phyloP scores from a whole-genome alignment of 176 grass and related monocot genomes.

The Typha latifolia region DNA sequence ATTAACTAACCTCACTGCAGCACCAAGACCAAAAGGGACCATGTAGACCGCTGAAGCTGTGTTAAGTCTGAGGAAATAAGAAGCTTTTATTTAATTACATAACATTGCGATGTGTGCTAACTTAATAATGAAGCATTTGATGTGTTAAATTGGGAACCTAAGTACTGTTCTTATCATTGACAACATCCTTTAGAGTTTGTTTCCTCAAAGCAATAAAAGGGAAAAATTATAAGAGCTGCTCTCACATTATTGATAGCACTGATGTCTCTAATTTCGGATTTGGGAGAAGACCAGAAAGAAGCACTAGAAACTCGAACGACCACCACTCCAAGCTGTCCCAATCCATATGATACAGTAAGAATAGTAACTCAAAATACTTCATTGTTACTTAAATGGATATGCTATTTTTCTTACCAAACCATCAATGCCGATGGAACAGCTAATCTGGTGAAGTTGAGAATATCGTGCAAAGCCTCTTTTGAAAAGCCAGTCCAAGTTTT shows the following conservation, averaged over 20 bases:
- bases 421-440: slow-evolving; percentile 56
- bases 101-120: too few species aligned
- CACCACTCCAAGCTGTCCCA: slow-evolving; percentile 47
- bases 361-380: background rate
- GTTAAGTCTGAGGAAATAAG: slow-evolving; percentile 25
- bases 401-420: slow-evolving; percentile 41
- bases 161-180: background rate
- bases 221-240: background rate
- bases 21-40: slow-evolving; percentile 48
- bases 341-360: background rate
- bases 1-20: slow-evolving; percentile 41
- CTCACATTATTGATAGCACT: too few species aligned
- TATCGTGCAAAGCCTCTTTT: too few species aligned
- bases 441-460: slow-evolving; percentile 37
- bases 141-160: slow-evolving; percentile 3
- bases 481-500: too few species aligned
- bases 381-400: background rate
- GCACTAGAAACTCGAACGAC: slow-evolving; percentile 46
- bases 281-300: too few species aligned
- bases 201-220: too few species aligned
- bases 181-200: background rate
- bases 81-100: too few species aligned
- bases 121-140: too few species aligned
- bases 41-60: slow-evolving; percentile 41
- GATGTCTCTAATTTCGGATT: too few species aligned